These are phyloP conservation scores for Dendrobium chrysotoxum DNA, from an alignment of 106 monocot genomes.

Conservation along the genomic window DNA sequence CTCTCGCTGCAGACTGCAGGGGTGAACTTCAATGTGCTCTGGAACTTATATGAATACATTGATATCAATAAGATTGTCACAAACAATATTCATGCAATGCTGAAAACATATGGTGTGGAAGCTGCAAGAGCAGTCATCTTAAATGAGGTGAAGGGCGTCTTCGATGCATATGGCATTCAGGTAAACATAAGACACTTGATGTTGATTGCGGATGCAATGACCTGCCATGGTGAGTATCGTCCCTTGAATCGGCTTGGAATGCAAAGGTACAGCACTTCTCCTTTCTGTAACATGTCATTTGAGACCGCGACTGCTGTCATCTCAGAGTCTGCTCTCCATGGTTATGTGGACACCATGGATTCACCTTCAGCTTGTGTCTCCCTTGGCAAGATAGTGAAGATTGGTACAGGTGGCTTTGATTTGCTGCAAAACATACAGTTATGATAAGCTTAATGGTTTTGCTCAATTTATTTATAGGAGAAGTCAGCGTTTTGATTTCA, in stretches of 20 bases:
- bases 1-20: slow-evolving; percentile 65
- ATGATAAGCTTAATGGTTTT: neutral
- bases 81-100: slow-evolving; percentile 76
- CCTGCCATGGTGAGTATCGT: slow-evolving; percentile 61
- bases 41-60: slow-evolving; percentile 46
- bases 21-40: slow-evolving; percentile 58
- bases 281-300: slow-evolving; percentile 85
- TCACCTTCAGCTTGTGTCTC: slow-evolving; percentile 75
- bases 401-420: slow-evolving; percentile 83
- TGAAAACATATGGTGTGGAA: slow-evolving; percentile 81
- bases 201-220: slow-evolving; percentile 90
- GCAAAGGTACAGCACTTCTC: slow-evolving; percentile 44
- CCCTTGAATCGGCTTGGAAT: slow-evolving; percentile 74
- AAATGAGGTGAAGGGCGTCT: slow-evolving; percentile 63
- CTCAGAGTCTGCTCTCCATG: slow-evolving; percentile 60
- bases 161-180: slow-evolving; percentile 59
- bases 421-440: slow-evolving; percentile 59
- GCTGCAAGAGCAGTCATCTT: slow-evolving; percentile 77
- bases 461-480: neutral
- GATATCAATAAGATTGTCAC: slow-evolving; percentile 44
- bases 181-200: slow-evolving; percentile 68
- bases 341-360: slow-evolving; percentile 65
- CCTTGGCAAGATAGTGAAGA: slow-evolving; percentile 75
- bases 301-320: slow-evolving; percentile 81
- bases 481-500: neutral